Evolutionary conservation across 345 rosid species (phyloP), one percentile per base, ranked within the genome.

Genomic region (Kernera saxatilis): DNA sequence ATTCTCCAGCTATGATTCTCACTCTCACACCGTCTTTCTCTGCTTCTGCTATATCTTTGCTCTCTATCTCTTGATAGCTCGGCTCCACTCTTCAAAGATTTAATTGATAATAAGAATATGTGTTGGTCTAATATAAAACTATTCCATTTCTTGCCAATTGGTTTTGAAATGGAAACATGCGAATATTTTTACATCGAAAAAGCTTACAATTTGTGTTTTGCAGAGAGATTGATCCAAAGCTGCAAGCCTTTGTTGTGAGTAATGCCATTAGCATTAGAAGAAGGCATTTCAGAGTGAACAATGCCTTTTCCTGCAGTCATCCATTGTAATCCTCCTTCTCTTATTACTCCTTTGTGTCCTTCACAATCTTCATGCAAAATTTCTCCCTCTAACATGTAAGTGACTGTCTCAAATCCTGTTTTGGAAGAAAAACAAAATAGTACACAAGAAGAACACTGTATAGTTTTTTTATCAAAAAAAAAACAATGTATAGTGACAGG

Each of bases 261-360:
- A 27, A 81, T 84, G 13, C 79, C 75, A 73, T 37, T 56, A 53
- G 52, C 72, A 51, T 57, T 57, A 22, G 77, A 66, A 26, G 87
- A 90, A 54, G 98, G 98, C 98, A 92, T 92, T 68, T 92, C 98
- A 2, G 98, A 92, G 52, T 92, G 98, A 68, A 92, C 90, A 33
- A 93, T 87, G 72, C 98, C 93, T 78, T 88, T 88, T n/a, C 98
- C 96, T 1, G 98, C 96, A 0, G 98, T 93, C 98, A 90, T 93
- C 98, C 97, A 93, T 67, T 93, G 97, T 51, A 93, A 29, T 64
- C 88, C 97, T n/a, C 98, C 97, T 3, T 86, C 54, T 69, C 78
- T 85, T 54, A 90, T 90, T 0, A 83, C 86, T 72, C 98, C 97
- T 67, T 85, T 85, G 58, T 90, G 96, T 64, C 96, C 98, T 69